Conservation (phyloP, 306 rosid species). For the Acmispon strigosus region DNA sequence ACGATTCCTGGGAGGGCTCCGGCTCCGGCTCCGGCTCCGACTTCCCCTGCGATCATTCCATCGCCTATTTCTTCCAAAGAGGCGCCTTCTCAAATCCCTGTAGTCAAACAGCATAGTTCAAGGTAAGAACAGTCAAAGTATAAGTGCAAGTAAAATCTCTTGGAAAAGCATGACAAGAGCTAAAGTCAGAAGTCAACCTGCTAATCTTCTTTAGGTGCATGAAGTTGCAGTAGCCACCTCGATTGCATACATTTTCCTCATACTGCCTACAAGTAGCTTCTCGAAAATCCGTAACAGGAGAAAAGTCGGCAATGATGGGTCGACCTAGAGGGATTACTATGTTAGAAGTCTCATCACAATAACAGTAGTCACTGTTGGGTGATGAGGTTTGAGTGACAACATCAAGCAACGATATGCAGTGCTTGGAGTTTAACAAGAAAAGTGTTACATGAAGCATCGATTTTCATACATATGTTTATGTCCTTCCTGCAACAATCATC, state of each 20-base stretch:
- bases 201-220: constrained; percentile 97
- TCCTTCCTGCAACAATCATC: neutral
- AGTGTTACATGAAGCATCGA: neutral
- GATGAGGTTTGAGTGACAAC: neutral
- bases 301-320: constrained; percentile 93
- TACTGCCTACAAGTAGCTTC: constrained; percentile 99
- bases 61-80: constrained; percentile 80
- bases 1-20: constrained; percentile 77
- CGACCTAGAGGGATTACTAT: constrained; percentile 46
- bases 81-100: constrained; percentile 83
- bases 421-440: neutral
- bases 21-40: constrained; percentile 87
- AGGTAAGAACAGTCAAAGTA: neutral
- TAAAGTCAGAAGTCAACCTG: constrained; percentile 40
- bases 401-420: neutral
- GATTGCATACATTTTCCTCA: constrained; percentile 95
- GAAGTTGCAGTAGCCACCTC: constrained; percentile 98
- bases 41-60: constrained; percentile 66
- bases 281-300: constrained; percentile 98
- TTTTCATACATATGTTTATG: neutral
- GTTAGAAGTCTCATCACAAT: constrained; percentile 14
- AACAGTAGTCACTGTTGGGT: neutral
- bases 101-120: neutral
- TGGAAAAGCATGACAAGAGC: neutral
- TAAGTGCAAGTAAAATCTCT: neutral